A percentile compares a stretch with the other conserved stretches of the same genome.
These are phyloP conservation scores for Neurospora sp. DNA, from an alignment of 495 filamentous ascomycete genomes.

Conservation along the genomic window DNA sequence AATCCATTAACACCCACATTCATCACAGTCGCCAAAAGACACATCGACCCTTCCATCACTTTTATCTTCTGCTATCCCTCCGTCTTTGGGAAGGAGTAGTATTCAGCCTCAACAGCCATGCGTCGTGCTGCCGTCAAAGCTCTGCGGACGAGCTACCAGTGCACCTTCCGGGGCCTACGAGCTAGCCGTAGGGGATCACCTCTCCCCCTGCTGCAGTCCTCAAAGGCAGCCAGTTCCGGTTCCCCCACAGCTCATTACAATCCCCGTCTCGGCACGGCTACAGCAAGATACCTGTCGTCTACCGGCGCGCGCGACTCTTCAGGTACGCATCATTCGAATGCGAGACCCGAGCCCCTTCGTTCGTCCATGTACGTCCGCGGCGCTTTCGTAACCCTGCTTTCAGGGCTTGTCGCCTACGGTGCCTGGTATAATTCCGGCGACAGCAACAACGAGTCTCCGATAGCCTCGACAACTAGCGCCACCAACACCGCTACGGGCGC, in stretches of 20 bases:
- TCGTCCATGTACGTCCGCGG: slow-evolving; percentile 43
- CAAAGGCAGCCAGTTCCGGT: slow-evolving; percentile 7
- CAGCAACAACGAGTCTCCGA: slow-evolving; percentile 13
- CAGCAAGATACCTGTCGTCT: background rate
- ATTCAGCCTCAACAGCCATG: slow-evolving; percentile 22
- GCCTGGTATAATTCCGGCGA: slow-evolving; percentile 40
- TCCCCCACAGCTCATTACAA: slow-evolving; percentile 9
- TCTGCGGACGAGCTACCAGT: slow-evolving; percentile 35
- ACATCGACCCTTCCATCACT: background rate
- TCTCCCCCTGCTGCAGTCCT: slow-evolving; percentile 8
- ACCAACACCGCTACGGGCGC: slow-evolving; percentile 11
- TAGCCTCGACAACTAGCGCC: slow-evolving; percentile 10
- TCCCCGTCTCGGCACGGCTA: slow-evolving; percentile 1
- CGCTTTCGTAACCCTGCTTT: slow-evolving; percentile 32
- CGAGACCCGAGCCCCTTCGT: slow-evolving; percentile 27
- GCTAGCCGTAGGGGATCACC: slow-evolving; percentile 24
- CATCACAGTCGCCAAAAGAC: background rate
- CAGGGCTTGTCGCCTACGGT: slow-evolving; percentile 40
- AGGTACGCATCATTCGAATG: slow-evolving; percentile 13
- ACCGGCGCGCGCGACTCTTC: background rate
- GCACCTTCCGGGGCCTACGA: slow-evolving; percentile 30
- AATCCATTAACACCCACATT: background rate
- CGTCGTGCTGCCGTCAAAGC: slow-evolving; percentile 36
- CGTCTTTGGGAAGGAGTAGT: background rate
- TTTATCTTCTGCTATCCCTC: background rate